Evolutionary conservation across 2,329 filamentous ascomycete genomes (phyloP).

Genomic region (Exophiala phaeomuriformis): DNA sequence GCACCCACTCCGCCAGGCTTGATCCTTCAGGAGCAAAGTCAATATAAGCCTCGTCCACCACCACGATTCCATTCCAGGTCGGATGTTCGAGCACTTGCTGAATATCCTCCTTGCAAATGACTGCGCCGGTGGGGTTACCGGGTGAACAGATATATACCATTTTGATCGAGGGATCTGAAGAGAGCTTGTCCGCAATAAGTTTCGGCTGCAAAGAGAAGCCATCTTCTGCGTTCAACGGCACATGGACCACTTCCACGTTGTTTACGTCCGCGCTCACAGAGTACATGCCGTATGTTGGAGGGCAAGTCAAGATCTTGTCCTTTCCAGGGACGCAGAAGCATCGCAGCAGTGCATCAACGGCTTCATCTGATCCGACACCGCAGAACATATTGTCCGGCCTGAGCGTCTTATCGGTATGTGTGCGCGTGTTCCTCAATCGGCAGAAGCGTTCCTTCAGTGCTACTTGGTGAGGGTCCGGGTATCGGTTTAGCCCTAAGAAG

Average conservation of each 20-base stretch:
- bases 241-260: constrained; percentile 75
- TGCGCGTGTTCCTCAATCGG: constrained; percentile 75
- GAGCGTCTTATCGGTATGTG: constrained; percentile 66
- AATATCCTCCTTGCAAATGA: constrained; percentile 70
- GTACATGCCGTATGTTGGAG: constrained; percentile 99
- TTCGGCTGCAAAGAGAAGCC: constrained; percentile 67
- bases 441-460: constrained; percentile 83
- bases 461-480: constrained; percentile 90
- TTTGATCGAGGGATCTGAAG: constrained; percentile 64
- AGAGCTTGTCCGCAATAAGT: constrained; percentile 60
- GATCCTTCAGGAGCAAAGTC: constrained; percentile 77
- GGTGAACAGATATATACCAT: constrained; percentile 88
- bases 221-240: constrained; percentile 68
- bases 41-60: constrained; percentile 93
- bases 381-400: constrained; percentile 82
- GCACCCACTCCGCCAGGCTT: constrained; percentile 84
- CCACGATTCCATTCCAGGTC: constrained; percentile 89
- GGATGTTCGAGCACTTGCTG: constrained; percentile 69
- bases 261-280: constrained; percentile 89
- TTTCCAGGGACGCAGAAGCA: constrained; percentile 83
- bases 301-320: constrained; percentile 89
- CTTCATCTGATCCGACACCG: constrained; percentile 92
- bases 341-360: constrained; percentile 85
- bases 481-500: constrained; percentile 78
- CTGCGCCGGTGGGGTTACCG: constrained; percentile 81